Evolutionary conservation across 139 green algal genomes (phyloP).

Genomic region (Volvox reticuliferus): DNA sequence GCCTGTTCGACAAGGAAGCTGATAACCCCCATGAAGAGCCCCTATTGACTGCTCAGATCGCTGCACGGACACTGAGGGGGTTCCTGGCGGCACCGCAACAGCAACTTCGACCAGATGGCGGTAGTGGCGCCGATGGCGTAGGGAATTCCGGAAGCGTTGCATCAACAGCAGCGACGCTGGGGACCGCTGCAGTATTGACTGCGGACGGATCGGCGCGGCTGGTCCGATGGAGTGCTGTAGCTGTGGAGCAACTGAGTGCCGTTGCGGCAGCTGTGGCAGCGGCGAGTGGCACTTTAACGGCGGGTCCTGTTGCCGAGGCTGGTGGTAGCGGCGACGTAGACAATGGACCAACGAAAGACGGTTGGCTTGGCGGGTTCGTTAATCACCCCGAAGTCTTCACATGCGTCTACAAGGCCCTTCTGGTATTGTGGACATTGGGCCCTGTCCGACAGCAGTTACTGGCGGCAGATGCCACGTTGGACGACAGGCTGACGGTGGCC

Average conservation of each 20-base stretch:
- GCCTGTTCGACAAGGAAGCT: slow-evolving; percentile 84
- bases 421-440: slow-evolving; percentile 18
- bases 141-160: neutral
- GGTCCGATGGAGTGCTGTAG: neutral
- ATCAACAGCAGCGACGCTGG: neutral
- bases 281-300: neutral
- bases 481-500: neutral
- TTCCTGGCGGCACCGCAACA: neutral
- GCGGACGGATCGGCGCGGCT: neutral
- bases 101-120: neutral
- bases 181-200: neutral
- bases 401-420: neutral
- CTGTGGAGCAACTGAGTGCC: neutral
- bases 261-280: neutral
- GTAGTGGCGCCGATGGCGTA: neutral
- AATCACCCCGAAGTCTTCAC: slow-evolving; percentile 37
- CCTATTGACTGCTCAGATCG: slow-evolving; percentile 79
- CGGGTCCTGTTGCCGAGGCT: neutral
- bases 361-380: slow-evolving; percentile 35
- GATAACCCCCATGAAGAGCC: slow-evolving; percentile 90
- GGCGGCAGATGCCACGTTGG: neutral
- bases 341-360: neutral
- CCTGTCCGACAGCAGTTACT: neutral
- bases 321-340: neutral
- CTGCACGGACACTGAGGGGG: slow-evolving; percentile 44